Evolutionary conservation across 225 moss, liverwort and hornwort genomes (phyloP).

Genomic region (Takakia lepidozioides): DNA sequence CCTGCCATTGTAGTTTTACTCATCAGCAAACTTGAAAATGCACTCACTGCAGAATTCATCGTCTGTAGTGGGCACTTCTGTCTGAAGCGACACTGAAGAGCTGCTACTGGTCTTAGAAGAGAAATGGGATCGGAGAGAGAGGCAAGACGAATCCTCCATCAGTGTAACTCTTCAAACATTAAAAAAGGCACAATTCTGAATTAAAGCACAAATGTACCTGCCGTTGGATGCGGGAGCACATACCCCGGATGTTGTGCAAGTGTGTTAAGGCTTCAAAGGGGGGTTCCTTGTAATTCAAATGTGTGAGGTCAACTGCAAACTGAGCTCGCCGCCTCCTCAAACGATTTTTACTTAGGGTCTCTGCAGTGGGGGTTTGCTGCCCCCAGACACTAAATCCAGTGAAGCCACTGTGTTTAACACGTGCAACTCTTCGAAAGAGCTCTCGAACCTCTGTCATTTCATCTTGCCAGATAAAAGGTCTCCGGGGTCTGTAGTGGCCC

Average conservation of each 20-base stretch:
- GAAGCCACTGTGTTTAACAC: conserved; percentile 48
- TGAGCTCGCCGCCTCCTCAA: conserved; percentile 46
- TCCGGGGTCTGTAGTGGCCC: conserved; percentile 24
- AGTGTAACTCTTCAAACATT: too few species aligned
- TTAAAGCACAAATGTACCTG: conserved; percentile 31
- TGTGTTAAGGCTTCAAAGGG: conserved; percentile 78
- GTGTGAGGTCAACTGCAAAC: conserved; percentile 41
- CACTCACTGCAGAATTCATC: too few species aligned
- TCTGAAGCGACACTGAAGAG: too few species aligned
- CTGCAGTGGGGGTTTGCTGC: conserved; percentile 49
- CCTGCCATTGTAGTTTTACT: conserved; percentile 5
- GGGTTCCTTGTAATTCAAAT: conserved; percentile 71
- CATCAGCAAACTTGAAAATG: too few species aligned
- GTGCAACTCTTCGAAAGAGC: conserved; percentile 56
- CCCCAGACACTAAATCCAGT: conserved; percentile 77
- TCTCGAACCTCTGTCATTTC: conserved; percentile 83
- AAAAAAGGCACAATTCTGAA: too few species aligned
- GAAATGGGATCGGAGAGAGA: too few species aligned
- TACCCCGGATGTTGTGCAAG: conserved; percentile 72
- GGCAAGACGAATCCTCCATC: too few species aligned
- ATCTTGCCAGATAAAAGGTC: conserved; percentile 76
- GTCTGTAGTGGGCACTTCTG: too few species aligned
- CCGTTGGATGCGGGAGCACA: conserved; percentile 73
- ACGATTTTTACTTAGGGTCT: conserved; percentile 65
- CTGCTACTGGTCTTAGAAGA: too few species aligned